Conservation (phyloP, 2,329 filamentous ascomycete species). For the Waltergamsia citrina region DNA sequence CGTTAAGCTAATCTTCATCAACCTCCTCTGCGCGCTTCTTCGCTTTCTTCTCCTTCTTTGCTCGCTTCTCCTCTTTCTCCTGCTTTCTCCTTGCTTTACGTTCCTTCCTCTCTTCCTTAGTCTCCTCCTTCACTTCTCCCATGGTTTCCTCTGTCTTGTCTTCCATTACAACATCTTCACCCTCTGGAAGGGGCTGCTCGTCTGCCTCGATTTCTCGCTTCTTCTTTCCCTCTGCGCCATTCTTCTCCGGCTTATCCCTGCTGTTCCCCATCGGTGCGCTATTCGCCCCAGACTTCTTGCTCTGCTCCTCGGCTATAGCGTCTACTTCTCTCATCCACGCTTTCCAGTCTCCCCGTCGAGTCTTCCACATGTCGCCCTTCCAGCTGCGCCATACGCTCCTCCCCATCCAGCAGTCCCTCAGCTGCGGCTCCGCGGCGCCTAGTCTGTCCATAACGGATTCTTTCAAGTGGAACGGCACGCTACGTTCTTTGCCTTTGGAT, state of each 20-base stretch:
- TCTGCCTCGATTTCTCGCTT: background rate
- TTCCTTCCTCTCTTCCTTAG: background rate
- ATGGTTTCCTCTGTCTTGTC: constrained; percentile 1
- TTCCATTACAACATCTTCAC: background rate
- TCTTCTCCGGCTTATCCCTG: background rate
- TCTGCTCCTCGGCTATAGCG: constrained; percentile 10
- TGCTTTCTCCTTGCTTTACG: constrained; percentile 1
- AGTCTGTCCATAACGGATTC: constrained; percentile 42
- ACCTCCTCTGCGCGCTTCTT: constrained; percentile 3
- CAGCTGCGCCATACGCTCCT: constrained; percentile 47
- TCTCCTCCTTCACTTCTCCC: constrained; percentile 7
- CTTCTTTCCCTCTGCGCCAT: background rate
- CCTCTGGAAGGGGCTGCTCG: background rate
- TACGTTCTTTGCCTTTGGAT: constrained; percentile 35
- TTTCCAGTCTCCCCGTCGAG: constrained; percentile 43
- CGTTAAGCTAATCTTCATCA: background rate
- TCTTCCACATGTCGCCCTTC: constrained; percentile 49
- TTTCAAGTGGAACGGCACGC: constrained; percentile 48
- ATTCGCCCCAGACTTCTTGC: constrained; percentile 8
- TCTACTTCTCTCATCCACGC: constrained; percentile 43
- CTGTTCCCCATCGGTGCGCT: constrained; percentile 7
- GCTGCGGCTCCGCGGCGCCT: constrained; percentile 33
- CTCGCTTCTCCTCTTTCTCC: background rate
- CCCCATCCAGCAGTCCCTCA: constrained; percentile 45
- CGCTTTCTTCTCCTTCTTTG: constrained; percentile 6